Evolutionary conservation across 2,329 filamentous ascomycete genomes (phyloP).

Genomic region (Phyllosticta citribraziliensis): DNA sequence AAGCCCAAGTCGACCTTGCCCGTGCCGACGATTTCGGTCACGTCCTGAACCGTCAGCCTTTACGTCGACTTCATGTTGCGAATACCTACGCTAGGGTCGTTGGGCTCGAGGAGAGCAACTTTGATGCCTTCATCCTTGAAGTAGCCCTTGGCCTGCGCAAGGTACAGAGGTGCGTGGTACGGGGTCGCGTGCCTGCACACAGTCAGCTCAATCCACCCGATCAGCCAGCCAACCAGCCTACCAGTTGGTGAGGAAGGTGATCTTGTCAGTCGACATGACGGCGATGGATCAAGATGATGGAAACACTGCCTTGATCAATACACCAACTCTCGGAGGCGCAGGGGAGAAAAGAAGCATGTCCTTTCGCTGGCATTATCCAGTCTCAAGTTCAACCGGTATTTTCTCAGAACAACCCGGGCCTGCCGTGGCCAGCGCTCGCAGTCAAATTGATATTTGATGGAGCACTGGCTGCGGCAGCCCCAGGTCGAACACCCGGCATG

Average conservation of each 20-base stretch:
- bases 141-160: conserved; percentile 66
- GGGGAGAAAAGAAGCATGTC: conserved; percentile 62
- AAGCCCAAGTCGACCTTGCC: conserved; percentile 70
- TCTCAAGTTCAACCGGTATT: conserved; percentile 72
- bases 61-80: background rate
- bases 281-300: conserved; percentile 37
- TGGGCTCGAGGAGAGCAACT: conserved; percentile 66
- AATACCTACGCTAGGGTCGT: conserved; percentile 58
- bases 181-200: conserved; percentile 62
- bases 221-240: conserved; percentile 30
- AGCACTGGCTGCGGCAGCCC: background rate
- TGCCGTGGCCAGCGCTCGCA: background rate
- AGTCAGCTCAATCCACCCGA: background rate
- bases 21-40: conserved; percentile 70
- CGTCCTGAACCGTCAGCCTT: conserved; percentile 43
- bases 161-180: conserved; percentile 69
- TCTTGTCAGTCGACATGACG: conserved; percentile 74
- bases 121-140: conserved; percentile 68
- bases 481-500: conserved; percentile 31
- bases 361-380: conserved; percentile 83
- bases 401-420: conserved; percentile 51
- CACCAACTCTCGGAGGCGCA: conserved; percentile 20
- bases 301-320: conserved; percentile 42
- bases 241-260: conserved; percentile 79
- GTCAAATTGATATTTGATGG: conserved; percentile 11